phyloP scores from a whole-genome alignment of 116 monocot species.

The Thalassia testudinum region DNA sequence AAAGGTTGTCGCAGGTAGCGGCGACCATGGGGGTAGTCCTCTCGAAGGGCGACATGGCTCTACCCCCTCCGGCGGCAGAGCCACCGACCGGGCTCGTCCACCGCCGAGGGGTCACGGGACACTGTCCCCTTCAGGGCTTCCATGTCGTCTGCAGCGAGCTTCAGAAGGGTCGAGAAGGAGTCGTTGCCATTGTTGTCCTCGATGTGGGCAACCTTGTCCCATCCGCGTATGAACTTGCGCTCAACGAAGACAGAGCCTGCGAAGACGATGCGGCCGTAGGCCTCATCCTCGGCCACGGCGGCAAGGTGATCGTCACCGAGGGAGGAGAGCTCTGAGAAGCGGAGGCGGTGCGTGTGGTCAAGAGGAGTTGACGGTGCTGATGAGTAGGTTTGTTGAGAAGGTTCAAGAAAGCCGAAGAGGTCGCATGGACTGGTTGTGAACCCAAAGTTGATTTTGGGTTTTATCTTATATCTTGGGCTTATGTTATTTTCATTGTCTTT shows the following conservation, averaged over 20 bases:
- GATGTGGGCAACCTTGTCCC: slow-evolving; percentile 76
- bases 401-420: too few relatives aligned
- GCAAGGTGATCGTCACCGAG: slow-evolving; percentile 58
- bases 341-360: slow-evolving; percentile 35
- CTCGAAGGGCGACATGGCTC: slow-evolving; percentile 27
- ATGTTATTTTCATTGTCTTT: too few relatives aligned
- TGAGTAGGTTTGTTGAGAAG: too few relatives aligned
- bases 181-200: slow-evolving; percentile 81
- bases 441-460: too few relatives aligned
- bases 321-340: slow-evolving; percentile 38
- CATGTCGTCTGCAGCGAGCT: slow-evolving; percentile 61
- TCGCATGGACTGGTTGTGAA: too few relatives aligned
- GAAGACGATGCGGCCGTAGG: slow-evolving; percentile 32
- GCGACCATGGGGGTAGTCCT: slow-evolving; percentile 74
- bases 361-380: too few relatives aligned
- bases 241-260: slow-evolving; percentile 74
- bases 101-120: slow-evolving; percentile 19
- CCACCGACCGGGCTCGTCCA: slow-evolving; percentile 52
- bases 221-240: slow-evolving; percentile 72
- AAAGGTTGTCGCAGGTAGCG: slow-evolving; percentile 49
- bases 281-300: slow-evolving; percentile 47
- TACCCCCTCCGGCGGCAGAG: slow-evolving; percentile 44
- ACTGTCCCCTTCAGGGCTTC: slow-evolving; percentile 17
- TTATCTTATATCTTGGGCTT: too few relatives aligned
- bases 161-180: slow-evolving; percentile 29